These are phyloP conservation scores for Amanita exitialis DNA, from an alignment of 768 basidiomycete genomes.

Conservation along the genomic window DNA sequence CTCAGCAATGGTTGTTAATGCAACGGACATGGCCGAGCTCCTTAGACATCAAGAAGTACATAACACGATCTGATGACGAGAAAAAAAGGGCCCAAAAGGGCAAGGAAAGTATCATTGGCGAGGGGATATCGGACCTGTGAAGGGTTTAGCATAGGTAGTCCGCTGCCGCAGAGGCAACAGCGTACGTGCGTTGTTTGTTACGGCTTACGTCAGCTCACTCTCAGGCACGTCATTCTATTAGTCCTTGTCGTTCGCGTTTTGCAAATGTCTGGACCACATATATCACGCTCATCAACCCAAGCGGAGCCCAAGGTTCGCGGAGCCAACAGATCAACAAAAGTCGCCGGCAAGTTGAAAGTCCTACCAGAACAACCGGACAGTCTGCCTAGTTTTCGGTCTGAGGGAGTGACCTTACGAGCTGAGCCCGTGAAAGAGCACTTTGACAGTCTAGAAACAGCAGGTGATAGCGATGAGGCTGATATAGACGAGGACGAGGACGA, in stretches of 20 bases:
- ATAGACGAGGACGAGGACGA: constrained; percentile 53
- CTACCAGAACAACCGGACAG: constrained; percentile 76
- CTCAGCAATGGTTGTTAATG: background rate
- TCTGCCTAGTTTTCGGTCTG: constrained; percentile 21
- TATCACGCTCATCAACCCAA: constrained; percentile 7
- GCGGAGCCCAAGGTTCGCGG: constrained; percentile 52
- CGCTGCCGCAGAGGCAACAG: too few species aligned
- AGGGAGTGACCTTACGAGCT: constrained; percentile 13
- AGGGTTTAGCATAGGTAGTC: too few species aligned
- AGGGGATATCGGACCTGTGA: too few species aligned
- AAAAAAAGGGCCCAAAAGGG: too few species aligned
- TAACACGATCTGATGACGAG: too few species aligned
- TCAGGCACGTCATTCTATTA: too few species aligned
- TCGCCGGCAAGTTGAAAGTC: constrained; percentile 80
- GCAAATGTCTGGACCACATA: background rate
- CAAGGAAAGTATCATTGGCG: too few species aligned
- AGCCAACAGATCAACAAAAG: constrained; percentile 72
- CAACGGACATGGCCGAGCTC: too few species aligned
- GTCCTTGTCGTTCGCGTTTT: too few species aligned
- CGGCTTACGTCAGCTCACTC: too few species aligned
- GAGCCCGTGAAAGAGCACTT: constrained; percentile 28
- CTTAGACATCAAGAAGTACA: too few species aligned
- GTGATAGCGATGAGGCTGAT: constrained; percentile 68
- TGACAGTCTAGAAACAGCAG: constrained; percentile 38
- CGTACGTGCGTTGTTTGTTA: too few species aligned